Evolutionary conservation across 2,329 filamentous ascomycete species (phyloP).

Genomic region (Cytospora mali): DNA sequence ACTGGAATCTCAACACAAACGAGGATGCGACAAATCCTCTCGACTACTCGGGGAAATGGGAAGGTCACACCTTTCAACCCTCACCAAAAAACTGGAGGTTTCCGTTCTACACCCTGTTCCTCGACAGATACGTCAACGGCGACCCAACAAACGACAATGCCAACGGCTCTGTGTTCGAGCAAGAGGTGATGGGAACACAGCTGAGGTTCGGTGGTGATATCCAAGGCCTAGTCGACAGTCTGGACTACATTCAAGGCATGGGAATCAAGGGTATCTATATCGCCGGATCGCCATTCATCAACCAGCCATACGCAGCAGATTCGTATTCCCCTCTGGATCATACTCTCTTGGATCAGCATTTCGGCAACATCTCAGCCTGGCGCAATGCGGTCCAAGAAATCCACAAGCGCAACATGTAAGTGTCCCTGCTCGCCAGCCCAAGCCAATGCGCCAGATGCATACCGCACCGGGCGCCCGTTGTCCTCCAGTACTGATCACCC

Average conservation of each 20-base stretch:
- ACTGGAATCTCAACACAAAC: constrained; percentile 41
- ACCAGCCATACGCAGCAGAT: constrained; percentile 65
- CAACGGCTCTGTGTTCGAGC: constrained; percentile 63
- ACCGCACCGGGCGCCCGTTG: neutral
- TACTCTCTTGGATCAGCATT: constrained; percentile 64
- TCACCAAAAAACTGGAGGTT: constrained; percentile 64
- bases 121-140: constrained; percentile 66
- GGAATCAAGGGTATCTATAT: constrained; percentile 66
- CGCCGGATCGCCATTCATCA: constrained; percentile 64
- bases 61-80: constrained; percentile 51
- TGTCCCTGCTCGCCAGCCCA: constrained; percentile 34
- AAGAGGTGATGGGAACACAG: constrained; percentile 62
- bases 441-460: neutral
- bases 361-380: constrained; percentile 61
- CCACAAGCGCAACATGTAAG: constrained; percentile 65
- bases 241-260: constrained; percentile 67
- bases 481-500: constrained; percentile 5
- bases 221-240: constrained; percentile 57
- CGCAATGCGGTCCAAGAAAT: constrained; percentile 60
- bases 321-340: constrained; percentile 62
- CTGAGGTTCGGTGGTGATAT: constrained; percentile 66
- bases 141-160: constrained; percentile 65
- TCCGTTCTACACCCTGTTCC: constrained; percentile 66
- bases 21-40: constrained; percentile 50
- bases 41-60: constrained; percentile 58